A percentile compares a stretch with the other conserved stretches of the same genome.
These are phyloP conservation scores for Aspergillus carbonarius DNA, from an alignment of 2,329 filamentous ascomycete species.

Conservation along the genomic window DNA sequence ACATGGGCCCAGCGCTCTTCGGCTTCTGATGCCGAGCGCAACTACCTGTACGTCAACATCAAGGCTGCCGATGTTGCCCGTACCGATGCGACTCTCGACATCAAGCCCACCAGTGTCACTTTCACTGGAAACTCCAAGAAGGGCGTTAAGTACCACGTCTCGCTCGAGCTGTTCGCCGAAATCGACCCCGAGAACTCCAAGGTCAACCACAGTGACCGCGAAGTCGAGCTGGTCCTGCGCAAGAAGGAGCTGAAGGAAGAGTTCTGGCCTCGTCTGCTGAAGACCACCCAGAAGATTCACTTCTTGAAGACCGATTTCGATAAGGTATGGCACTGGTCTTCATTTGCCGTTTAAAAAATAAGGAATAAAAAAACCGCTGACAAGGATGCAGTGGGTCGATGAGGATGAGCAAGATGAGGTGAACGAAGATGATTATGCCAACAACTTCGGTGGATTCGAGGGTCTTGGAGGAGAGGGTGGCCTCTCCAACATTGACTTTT, in stretches of 20 bases:
- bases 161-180: constrained; percentile 84
- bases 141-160: constrained; percentile 82
- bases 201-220: constrained; percentile 82
- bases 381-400: constrained; percentile 73
- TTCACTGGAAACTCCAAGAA: constrained; percentile 85
- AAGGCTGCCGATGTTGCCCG: constrained; percentile 79
- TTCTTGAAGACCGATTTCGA: constrained; percentile 99
- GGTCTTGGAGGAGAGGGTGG: constrained; percentile 55
- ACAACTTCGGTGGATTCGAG: constrained; percentile 53
- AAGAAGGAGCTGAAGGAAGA: constrained; percentile 96
- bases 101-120: constrained; percentile 72
- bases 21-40: constrained; percentile 74
- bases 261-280: constrained; percentile 94
- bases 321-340: constrained; percentile 60
- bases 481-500: constrained; percentile 90
- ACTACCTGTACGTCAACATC: constrained; percentile 93
- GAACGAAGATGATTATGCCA: constrained; percentile 69
- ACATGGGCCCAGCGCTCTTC: constrained; percentile 98
- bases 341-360: background rate
- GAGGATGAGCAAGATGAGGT: constrained; percentile 97
- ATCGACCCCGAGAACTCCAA: constrained; percentile 84
- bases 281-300: constrained; percentile 85
- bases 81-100: constrained; percentile 74
- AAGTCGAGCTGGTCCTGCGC: constrained; percentile 84
- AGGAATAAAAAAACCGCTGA: constrained; percentile 13